Conservation (phyloP, 805 yeast species). For the Yarrowia sp. region DNA sequence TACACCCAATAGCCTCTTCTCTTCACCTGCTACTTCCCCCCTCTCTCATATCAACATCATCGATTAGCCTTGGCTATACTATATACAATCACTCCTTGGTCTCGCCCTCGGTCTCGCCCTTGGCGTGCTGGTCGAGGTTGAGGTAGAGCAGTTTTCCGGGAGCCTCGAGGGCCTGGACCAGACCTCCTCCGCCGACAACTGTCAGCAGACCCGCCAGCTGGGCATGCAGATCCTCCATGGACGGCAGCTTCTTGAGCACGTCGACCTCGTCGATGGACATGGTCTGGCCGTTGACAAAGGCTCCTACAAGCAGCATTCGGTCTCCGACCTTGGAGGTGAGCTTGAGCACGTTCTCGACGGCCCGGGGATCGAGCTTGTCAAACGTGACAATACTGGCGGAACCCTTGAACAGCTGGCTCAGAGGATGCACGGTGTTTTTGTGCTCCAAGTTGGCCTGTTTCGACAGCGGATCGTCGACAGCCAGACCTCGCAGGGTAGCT, state of each 20-base stretch:
- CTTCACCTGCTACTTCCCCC: too few relatives aligned
- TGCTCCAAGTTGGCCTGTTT: constrained; percentile 56
- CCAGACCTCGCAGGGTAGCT: constrained; percentile 75
- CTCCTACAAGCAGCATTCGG: constrained; percentile 82
- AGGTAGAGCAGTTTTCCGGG: constrained; percentile 72
- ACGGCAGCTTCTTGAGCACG: constrained; percentile 75
- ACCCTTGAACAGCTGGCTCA: constrained; percentile 73
- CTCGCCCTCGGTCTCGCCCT: constrained; percentile 32
- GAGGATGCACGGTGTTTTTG: constrained; percentile 62
- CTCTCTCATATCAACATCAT: neutral
- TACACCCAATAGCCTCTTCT: too few relatives aligned
- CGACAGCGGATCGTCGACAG: constrained; percentile 76
- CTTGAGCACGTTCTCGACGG: constrained; percentile 67
- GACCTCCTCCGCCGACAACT: constrained; percentile 86
- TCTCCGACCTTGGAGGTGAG: constrained; percentile 70
- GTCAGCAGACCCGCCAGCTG: constrained; percentile 85
- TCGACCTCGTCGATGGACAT: constrained; percentile 61
- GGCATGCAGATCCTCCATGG: constrained; percentile 72
- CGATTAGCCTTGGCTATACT: neutral
- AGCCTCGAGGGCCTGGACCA: constrained; percentile 79
- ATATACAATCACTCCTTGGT: constrained; percentile 20
- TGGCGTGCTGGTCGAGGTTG: constrained; percentile 55
- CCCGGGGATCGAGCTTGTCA: constrained; percentile 71
- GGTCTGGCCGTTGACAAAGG: constrained; percentile 70
- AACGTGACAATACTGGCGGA: constrained; percentile 84